Base-by-base conservation (phyloP, 371 early-diverging fungal species). In the Mucor mucedo region DNA sequence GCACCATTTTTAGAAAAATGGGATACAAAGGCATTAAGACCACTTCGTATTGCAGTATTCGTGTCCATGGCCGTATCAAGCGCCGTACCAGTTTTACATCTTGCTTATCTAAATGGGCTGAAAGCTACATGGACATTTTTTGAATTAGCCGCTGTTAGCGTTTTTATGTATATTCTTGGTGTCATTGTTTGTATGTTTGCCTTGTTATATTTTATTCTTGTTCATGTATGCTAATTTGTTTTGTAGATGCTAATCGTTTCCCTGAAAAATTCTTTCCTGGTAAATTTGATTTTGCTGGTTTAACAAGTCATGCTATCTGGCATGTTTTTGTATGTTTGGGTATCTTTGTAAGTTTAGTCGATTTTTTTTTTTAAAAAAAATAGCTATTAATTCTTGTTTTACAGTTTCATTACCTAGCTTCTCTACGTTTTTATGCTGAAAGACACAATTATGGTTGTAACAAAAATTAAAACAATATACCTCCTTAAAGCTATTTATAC, bases 211-310 rank as follows among this genome's bases (percentile, higher is more conserved):
- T 14, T 41, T 33, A 5, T 40, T 10, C 42, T 27, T 38, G 29
- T 8, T 13, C 14, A 41, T 30, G 6, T 52, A 39, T 13, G n/a
- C 30, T 50, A 11, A 56, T 47, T 13, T 45, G 16, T 47, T n/a
- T 41, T 21, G 28, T 58, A 73, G 74, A 90, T 62, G 86, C 85
- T 47, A 76, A 80, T 52, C 79, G 87, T 33, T 80, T 87, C 53
- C 93, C 91, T 11, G 91, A 92, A 71, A 81, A 87, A 65, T 80
- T 76, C 52, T 82, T 70, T 54, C 90, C 90, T 5, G 92, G 92
- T 4, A 65, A 71, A 60, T 89, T 90, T 76, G 91, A 92, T 68
- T 65, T 72, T 33, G 69, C 82, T 52, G 84, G 84, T 40, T 53
- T 76, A 60, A 85, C 87, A 54, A 86, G 87, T 33, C 92, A 92